Conservation (phyloP, 2,329 filamentous ascomycete species). For the Cytospora chrysosperma region DNA sequence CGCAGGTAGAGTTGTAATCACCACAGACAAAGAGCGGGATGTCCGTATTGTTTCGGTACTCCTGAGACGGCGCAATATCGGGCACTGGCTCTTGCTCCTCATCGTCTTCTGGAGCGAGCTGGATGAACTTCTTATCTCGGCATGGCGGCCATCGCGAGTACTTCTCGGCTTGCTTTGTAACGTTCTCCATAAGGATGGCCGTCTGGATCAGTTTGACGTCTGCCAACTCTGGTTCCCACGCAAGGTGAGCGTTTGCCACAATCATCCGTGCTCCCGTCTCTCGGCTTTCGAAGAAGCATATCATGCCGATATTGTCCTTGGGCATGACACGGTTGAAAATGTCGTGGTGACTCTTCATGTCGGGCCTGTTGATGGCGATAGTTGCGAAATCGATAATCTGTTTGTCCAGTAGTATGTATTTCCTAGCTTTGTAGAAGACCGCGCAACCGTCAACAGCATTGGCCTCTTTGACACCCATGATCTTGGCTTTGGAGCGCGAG, state of each 20-base stretch:
- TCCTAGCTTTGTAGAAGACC: conserved; percentile 93
- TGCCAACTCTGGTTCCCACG: conserved; percentile 86
- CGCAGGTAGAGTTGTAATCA: conserved; percentile 89
- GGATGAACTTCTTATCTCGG: conserved; percentile 72
- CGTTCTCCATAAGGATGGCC: conserved; percentile 89
- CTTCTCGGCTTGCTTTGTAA: conserved; percentile 81
- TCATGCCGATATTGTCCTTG: conserved; percentile 92
- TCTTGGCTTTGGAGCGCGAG: conserved; percentile 85
- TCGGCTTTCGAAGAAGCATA: conserved; percentile 90
- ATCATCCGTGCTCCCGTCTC: conserved; percentile 88
- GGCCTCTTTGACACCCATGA: conserved; percentile 87
- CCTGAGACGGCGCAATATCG: conserved; percentile 76
- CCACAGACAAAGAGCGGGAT: conserved; percentile 91
- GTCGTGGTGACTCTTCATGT: conserved; percentile 96
- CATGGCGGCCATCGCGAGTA: conserved; percentile 78
- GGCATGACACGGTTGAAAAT: conserved; percentile 99
- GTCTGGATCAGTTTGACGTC: conserved; percentile 98
- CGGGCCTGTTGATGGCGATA: conserved; percentile 88
- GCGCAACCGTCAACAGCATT: conserved; percentile 93
- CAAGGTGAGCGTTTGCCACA: conserved; percentile 89
- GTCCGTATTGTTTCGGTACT: conserved; percentile 81
- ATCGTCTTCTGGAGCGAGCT: conserved; percentile 44
- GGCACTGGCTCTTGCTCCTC: conserved; percentile 54
- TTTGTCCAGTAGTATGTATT: conserved; percentile 92
- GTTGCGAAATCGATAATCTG: conserved; percentile 89